Evolutionary conservation across 768 basidiomycete species (phyloP).

Genomic region (Psilocybe cyanescens): DNA sequence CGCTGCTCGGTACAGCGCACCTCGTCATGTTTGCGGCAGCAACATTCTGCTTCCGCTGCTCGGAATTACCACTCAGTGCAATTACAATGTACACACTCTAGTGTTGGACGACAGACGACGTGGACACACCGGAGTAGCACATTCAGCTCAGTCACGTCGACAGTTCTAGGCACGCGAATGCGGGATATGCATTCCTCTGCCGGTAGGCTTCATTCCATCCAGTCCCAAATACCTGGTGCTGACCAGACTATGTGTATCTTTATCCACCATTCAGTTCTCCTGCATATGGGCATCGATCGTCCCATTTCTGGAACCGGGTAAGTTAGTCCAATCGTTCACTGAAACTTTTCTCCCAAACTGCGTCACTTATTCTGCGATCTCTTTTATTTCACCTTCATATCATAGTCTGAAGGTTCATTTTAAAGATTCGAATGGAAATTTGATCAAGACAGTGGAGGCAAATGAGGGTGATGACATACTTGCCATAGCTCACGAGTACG

Average conservation of each 20-base stretch:
- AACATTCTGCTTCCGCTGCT: background rate
- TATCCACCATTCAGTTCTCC: slow-evolving; percentile 2
- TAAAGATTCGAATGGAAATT: slow-evolving; percentile 82
- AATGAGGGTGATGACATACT: slow-evolving; percentile 95
- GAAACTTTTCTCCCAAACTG: background rate
- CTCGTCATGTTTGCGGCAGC: background rate
- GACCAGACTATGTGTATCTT: background rate
- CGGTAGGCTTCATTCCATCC: slow-evolving; percentile 14
- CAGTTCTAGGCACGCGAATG: background rate
- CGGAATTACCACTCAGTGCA: background rate
- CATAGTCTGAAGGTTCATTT: slow-evolving; percentile 87
- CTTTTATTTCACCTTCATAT: slow-evolving; percentile 4
- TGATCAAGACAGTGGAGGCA: slow-evolving; percentile 87
- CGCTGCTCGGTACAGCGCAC: background rate
- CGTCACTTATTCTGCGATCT: background rate
- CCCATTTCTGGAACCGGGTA: slow-evolving; percentile 33
- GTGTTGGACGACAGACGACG: background rate
- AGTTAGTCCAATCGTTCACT: slow-evolving; percentile 9
- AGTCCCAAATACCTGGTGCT: background rate
- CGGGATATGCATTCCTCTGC: slow-evolving; percentile 26
- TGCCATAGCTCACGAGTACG: slow-evolving; percentile 91
- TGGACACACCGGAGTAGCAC: background rate
- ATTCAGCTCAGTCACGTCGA: background rate
- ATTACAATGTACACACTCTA: background rate
- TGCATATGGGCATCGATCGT: slow-evolving; percentile 25